Evolutionary conservation across 768 basidiomycete species (phyloP).

Genomic region (Kwoniella sp.): DNA sequence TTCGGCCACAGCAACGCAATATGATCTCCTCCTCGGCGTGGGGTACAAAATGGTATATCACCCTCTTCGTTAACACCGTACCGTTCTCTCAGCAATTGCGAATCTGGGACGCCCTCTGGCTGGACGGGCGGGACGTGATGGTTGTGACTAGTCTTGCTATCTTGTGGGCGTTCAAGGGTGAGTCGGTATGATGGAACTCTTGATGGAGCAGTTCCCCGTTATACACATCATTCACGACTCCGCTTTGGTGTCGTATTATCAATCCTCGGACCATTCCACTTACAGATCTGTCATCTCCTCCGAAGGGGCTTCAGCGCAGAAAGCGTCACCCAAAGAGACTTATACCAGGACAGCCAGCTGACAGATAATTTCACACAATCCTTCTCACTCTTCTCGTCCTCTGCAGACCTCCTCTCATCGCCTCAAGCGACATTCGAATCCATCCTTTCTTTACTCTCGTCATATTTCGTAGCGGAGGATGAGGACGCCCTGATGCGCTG

Average conservation of each 20-base stretch:
- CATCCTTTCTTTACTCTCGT: constrained; percentile 83
- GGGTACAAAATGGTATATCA: constrained; percentile 99
- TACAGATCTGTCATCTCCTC: neutral
- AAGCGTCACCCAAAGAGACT: no score
- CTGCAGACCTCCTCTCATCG: constrained; percentile 78
- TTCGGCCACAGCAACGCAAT: constrained; percentile 64
- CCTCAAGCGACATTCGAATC: constrained; percentile 82
- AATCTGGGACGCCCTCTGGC: constrained; percentile 89
- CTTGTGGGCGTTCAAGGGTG: constrained; percentile 87
- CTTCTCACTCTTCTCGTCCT: neutral
- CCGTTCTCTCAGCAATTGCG: constrained; percentile 93
- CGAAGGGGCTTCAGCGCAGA: neutral
- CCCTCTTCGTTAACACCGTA: constrained; percentile 90
- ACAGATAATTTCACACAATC: neutral
- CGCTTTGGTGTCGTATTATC: neutral
- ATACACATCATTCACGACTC: neutral
- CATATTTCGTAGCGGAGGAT: constrained; percentile 90
- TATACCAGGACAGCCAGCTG: neutral
- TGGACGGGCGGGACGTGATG: constrained; percentile 88
- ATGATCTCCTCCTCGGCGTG: constrained; percentile 91
- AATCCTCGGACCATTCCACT: neutral
- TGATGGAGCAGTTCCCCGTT: no score
- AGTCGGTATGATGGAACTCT: no score
- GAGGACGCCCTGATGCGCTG: constrained; percentile 80
- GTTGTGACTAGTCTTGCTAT: constrained; percentile 82